These are phyloP conservation scores for Pestalotiopsis sp. DNA, from an alignment of 2,329 filamentous ascomycete species.

Conservation along the genomic window DNA sequence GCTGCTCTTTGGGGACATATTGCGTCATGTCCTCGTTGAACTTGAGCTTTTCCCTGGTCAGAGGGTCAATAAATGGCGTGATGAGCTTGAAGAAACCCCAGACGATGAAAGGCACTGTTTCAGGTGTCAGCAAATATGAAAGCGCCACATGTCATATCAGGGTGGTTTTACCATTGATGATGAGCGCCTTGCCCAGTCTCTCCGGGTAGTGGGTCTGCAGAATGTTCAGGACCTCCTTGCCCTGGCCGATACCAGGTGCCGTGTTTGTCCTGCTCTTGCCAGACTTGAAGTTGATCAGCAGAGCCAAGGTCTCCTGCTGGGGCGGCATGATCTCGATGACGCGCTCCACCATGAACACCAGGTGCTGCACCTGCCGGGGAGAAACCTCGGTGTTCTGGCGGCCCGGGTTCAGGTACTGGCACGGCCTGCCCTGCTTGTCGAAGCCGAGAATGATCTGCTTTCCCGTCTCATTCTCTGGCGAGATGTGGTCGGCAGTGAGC, in stretches of 20 bases:
- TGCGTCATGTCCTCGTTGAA: conserved; percentile 90
- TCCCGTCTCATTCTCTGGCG: conserved; percentile 91
- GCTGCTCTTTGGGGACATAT: conserved; percentile 78
- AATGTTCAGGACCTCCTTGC: conserved; percentile 83
- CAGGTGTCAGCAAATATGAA: neutral
- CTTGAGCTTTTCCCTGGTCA: conserved; percentile 92
- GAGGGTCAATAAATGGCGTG: conserved; percentile 92
- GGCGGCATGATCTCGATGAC: conserved; percentile 84
- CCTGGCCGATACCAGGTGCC: conserved; percentile 71
- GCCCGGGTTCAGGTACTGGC: conserved; percentile 85
- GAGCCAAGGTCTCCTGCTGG: conserved; percentile 80
- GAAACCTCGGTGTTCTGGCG: conserved; percentile 89
- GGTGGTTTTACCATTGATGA: conserved; percentile 72
- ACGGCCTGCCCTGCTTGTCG: conserved; percentile 82
- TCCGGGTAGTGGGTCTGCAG: conserved; percentile 96
- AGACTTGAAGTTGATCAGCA: conserved; percentile 90
- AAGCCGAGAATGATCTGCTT: conserved; percentile 91
- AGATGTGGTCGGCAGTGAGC: conserved; percentile 83
- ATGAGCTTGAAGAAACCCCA: conserved; percentile 95
- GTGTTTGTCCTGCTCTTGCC: conserved; percentile 73
- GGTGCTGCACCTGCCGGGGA: conserved; percentile 85
- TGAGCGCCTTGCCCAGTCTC: conserved; percentile 81
- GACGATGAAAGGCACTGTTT: conserved; percentile 82
- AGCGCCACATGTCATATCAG: neutral
- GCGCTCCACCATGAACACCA: conserved; percentile 94